phyloP scores from a whole-genome alignment of 2,329 filamentous ascomycete genomes.

The Fusarium buharicum region DNA sequence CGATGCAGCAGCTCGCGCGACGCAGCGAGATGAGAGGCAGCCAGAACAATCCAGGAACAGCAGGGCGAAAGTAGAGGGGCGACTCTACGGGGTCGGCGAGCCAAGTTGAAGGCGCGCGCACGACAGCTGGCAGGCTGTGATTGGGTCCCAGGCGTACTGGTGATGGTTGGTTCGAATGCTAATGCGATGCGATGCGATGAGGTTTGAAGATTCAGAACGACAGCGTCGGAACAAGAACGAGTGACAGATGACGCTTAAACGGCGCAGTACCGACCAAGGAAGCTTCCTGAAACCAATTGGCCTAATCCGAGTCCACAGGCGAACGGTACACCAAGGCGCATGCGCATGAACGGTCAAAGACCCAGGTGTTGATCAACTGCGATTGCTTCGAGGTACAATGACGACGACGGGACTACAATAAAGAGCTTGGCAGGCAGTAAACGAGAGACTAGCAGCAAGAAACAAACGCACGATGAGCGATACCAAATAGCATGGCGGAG shows the following conservation, averaged over 20 bases:
- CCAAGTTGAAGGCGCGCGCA: slow-evolving; percentile 42
- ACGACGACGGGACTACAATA: slow-evolving; percentile 34
- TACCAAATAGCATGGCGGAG: slow-evolving; percentile 44
- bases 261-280: slow-evolving; percentile 32
- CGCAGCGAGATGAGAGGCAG: slow-evolving; percentile 45
- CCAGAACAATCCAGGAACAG: slow-evolving; percentile 28
- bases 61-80: slow-evolving; percentile 31
- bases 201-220: slow-evolving; percentile 37
- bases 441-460: slow-evolving; percentile 44
- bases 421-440: slow-evolving; percentile 30
- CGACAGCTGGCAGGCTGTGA: slow-evolving; percentile 53
- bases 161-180: slow-evolving; percentile 38
- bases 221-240: slow-evolving; percentile 40
- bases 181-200: slow-evolving; percentile 41
- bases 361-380: slow-evolving; percentile 24
- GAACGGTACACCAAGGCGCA: slow-evolving; percentile 29
- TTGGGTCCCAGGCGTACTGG: slow-evolving; percentile 44
- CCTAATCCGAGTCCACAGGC: slow-evolving; percentile 34
- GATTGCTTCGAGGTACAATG: slow-evolving; percentile 35
- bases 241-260: slow-evolving; percentile 39
- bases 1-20: slow-evolving; percentile 40
- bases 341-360: slow-evolving; percentile 37
- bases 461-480: slow-evolving; percentile 37
- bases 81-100: slow-evolving; percentile 36
- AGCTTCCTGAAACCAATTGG: slow-evolving; percentile 40